Conservation (phyloP, 2,329 filamentous ascomycete genomes). For the Basipetospora chlamydospora region DNA sequence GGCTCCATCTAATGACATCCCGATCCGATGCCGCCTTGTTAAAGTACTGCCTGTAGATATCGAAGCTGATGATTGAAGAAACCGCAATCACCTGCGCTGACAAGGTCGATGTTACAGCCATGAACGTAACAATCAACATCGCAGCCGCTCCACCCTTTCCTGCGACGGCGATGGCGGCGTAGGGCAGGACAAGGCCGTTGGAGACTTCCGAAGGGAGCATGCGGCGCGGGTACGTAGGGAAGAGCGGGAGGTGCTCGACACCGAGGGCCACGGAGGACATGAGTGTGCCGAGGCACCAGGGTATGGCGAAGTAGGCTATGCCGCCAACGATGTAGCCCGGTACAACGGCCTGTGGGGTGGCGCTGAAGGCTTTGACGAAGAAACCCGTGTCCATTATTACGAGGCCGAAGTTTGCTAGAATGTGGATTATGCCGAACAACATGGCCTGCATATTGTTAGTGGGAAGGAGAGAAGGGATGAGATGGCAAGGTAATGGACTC, state of each 20-base stretch:
- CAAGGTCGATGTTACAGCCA: constrained; percentile 54
- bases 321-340: constrained; percentile 38
- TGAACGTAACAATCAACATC: constrained; percentile 55
- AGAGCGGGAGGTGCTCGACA: constrained; percentile 29
- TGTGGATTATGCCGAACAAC: constrained; percentile 33
- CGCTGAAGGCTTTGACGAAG: constrained; percentile 37
- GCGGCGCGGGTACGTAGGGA: constrained; percentile 38
- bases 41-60: constrained; percentile 36
- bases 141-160: constrained; percentile 57
- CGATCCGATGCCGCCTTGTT: constrained; percentile 28
- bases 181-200: constrained; percentile 54
- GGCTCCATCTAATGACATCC: constrained; percentile 35
- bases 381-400: constrained; percentile 41
- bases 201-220: constrained; percentile 48
- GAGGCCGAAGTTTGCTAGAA: constrained; percentile 33
- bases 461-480: background rate
- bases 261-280: constrained; percentile 33
- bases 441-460: constrained; percentile 20
- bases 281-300: constrained; percentile 36
- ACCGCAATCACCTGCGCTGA: constrained; percentile 38
- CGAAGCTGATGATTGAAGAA: constrained; percentile 37
- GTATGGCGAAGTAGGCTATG: constrained; percentile 38
- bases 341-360: constrained; percentile 28
- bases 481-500: no score
- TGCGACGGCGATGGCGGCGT: constrained; percentile 53